Conservation (phyloP, 495 filamentous ascomycete species). For the Penicillium atrosanguineum region DNA sequence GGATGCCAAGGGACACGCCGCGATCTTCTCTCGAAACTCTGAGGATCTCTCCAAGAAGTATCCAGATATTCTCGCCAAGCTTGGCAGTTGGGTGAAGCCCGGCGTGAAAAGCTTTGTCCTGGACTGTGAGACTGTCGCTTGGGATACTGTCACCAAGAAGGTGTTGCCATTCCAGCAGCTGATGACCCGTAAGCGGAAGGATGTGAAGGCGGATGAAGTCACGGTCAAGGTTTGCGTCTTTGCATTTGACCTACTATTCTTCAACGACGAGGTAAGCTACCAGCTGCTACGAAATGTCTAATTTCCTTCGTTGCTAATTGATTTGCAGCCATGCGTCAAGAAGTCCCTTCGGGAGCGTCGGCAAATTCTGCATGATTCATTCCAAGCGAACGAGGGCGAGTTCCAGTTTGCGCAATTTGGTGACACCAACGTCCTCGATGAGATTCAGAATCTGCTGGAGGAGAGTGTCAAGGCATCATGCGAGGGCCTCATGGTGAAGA, state of each 20-base stretch:
- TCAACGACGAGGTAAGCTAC: constrained; percentile 76
- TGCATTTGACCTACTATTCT: constrained; percentile 90
- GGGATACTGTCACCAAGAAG: constrained; percentile 90
- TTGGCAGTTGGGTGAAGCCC: constrained; percentile 82
- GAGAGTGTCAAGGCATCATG: constrained; percentile 92
- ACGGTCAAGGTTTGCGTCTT: constrained; percentile 98
- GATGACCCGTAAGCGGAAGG: constrained; percentile 96
- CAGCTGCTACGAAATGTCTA: neutral
- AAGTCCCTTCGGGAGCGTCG: constrained; percentile 84
- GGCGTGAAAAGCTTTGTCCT: constrained; percentile 92
- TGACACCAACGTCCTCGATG: constrained; percentile 84
- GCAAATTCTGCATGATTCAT: constrained; percentile 70
- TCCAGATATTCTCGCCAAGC: constrained; percentile 86
- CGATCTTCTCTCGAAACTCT: constrained; percentile 95
- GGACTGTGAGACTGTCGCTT: constrained; percentile 97
- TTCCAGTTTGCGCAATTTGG: constrained; percentile 87
- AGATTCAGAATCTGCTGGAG: constrained; percentile 88
- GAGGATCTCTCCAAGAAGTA: constrained; percentile 98
- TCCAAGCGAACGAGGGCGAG: constrained; percentile 77
- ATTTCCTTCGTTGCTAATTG: constrained; percentile 1
- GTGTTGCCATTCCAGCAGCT: constrained; percentile 95
- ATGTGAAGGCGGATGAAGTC: constrained; percentile 94
- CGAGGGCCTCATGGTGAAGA: constrained; percentile 98
- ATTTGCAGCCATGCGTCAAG: constrained; percentile 66
- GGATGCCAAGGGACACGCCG: constrained; percentile 66